Conservation (phyloP, 768 basidiomycete species). For the Podaxis carcinomalis region DNA sequence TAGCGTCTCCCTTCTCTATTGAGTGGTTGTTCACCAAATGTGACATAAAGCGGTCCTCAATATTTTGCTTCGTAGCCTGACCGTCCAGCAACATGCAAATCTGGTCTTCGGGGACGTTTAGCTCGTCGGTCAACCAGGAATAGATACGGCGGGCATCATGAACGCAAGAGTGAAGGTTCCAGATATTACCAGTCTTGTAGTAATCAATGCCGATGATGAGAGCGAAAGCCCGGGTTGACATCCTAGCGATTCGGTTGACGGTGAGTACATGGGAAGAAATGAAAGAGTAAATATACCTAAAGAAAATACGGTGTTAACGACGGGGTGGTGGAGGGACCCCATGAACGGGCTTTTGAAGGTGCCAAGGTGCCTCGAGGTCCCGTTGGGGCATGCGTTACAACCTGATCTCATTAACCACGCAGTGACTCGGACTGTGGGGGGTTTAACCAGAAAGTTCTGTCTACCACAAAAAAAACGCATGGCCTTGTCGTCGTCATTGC, state of each 20-base stretch:
- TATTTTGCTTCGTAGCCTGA: slow-evolving; percentile 56
- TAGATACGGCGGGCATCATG: slow-evolving; percentile 59
- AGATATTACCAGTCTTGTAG: slow-evolving; percentile 61
- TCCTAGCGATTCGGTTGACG: slow-evolving; percentile 14
- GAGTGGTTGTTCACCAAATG: slow-evolving; percentile 60
- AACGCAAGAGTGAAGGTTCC: slow-evolving; percentile 63
- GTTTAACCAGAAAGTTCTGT: background rate
- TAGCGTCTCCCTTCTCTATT: slow-evolving; percentile 58
- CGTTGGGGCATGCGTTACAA: slow-evolving; percentile 3
- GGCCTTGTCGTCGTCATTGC: background rate
- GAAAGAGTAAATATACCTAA: slow-evolving; percentile 4
- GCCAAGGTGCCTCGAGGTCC: slow-evolving; percentile 5
- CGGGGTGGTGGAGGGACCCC: background rate
- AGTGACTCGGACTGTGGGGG: background rate
- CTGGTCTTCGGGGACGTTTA: slow-evolving; percentile 56
- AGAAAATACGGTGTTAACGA: background rate
- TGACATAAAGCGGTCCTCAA: slow-evolving; percentile 56
- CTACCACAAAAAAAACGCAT: background rate
- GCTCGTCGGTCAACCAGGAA: slow-evolving; percentile 51
- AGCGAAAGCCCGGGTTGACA: slow-evolving; percentile 47
- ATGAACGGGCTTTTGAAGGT: slow-evolving; percentile 5
- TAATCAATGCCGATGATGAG: slow-evolving; percentile 66
- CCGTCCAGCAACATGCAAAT: slow-evolving; percentile 53
- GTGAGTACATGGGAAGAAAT: background rate
- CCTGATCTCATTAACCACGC: background rate